Base-by-base conservation (phyloP, 306 rosid genomes). In the Quercus gilva region DNA sequence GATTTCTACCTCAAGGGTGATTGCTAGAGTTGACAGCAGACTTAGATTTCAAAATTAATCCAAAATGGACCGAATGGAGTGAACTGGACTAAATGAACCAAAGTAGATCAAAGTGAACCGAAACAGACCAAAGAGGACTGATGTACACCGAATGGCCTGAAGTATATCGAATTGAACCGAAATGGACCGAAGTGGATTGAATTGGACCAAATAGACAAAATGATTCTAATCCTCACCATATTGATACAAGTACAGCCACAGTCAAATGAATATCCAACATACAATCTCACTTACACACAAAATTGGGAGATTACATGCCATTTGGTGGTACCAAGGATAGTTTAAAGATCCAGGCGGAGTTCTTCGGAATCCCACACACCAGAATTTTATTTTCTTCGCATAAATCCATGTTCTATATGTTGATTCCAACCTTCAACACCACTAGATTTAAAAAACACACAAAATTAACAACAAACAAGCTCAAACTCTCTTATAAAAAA, bases 311-410 rank as follows among this genome's bases (percentile, higher is more conserved):
- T 77, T 76, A 91, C 99, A 96, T 93, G 99, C 99, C 98, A 91
- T 88, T 91, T 93, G 82, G 99, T 86, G 61, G 98, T 95, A 82
- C 98, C 98, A 57, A 57, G 92, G n/a, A 96, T 69, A 74, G 96
- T 90, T n/a, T 79, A 91, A 25, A 95, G 82, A 91, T 95, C 99
- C 77, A 96, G 78, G 70, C 80, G 74, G 14, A 91, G 86, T 76
- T 95, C 99, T 21, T 88, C 90, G 1, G 68, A 18, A 78, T 94
- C 82, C 95, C 97, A 93, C 71, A 86, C 78, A 77, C 81, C 78
- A 43, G 88, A 90, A 14, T 72, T 53, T 78, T 91, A 94, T 58
- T 85, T 35, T 86, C 76, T 49, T 79, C 2, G 92, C 84, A n/a
- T 90, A 91, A 55, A 87, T 45, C 98, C 97, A 91, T 53, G 92